A percentile compares a stretch with the other conserved stretches of the same genome.
Conservation (phyloP, 176 grass and related monocot species). For the Olyra latifolia region DNA sequence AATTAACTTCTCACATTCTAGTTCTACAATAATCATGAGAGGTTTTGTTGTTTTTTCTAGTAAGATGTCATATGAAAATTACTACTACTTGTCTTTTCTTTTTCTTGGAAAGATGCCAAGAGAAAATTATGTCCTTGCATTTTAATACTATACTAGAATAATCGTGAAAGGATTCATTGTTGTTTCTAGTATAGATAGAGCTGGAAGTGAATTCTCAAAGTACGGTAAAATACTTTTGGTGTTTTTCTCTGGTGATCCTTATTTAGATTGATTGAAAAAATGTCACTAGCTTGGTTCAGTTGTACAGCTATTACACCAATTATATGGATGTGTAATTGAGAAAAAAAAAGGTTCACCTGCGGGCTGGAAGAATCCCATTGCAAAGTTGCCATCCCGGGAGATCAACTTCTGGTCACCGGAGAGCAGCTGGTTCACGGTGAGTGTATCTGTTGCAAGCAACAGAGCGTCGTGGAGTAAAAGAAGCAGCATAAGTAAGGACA, state of each 20-base stretch:
- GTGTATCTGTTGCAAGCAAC: constrained; percentile 1
- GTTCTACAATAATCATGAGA: no score
- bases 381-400: constrained; percentile 22
- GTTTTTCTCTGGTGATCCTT: not conserved
- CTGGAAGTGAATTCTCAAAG: not conserved
- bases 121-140: not conserved
- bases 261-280: not conserved
- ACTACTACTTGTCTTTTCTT: no score
- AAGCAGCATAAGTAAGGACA: not conserved
- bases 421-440: not conserved
- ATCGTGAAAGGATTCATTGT: not conserved
- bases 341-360: not conserved
- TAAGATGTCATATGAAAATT: no score
- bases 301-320: not conserved
- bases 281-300: not conserved
- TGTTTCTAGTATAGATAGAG: not conserved
- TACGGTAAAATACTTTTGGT: not conserved
- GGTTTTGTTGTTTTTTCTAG: no score
- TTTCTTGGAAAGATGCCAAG: no score
- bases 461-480: not conserved
- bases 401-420: constrained; percentile 28
- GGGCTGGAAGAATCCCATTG: constrained; percentile 33
- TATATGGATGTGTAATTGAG: not conserved
- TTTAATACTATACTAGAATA: not conserved
- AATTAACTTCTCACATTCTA: not conserved